Percentiles rank a stretch among this genome's conserved stretches.
Evolutionary conservation across 306 rosid species (phyloP).

Genomic region (Prinsepia uniflora): DNA sequence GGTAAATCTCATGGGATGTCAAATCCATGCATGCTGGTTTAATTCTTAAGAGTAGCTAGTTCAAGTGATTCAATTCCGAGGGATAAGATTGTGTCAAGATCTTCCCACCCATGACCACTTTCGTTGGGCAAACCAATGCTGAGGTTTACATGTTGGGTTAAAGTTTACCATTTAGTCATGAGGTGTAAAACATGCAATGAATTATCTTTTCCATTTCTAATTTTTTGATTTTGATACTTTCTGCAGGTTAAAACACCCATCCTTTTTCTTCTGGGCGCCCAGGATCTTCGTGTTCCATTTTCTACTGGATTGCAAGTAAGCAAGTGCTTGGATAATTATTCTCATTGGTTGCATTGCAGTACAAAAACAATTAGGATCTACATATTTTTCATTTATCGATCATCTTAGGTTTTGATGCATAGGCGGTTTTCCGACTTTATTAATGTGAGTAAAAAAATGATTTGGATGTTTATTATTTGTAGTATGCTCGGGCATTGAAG

Average conservation of each 20-base stretch:
- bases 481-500: slow-evolving; percentile 82
- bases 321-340: too few species aligned
- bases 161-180: slow-evolving; percentile 1
- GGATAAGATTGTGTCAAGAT: background rate
- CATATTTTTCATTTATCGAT: background rate
- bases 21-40: background rate
- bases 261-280: slow-evolving; percentile 71
- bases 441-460: background rate
- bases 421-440: background rate
- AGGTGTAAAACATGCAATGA: background rate
- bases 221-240: slow-evolving; percentile 18
- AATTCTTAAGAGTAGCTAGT: background rate
- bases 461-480: slow-evolving; percentile 29
- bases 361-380: background rate
- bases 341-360: too few species aligned
- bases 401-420: slow-evolving; percentile 2
- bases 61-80: background rate
- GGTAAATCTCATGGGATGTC: background rate
- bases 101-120: background rate
- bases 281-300: slow-evolving; percentile 61
- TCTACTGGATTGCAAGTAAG: slow-evolving; percentile 19
- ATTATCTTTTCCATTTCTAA: background rate
- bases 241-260: slow-evolving; percentile 78
- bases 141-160: background rate
- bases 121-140: background rate